Percentiles rank a stretch among this genome's conserved stretches.
These are phyloP conservation scores for Torulaspora microellipsoides DNA, from an alignment of 805 yeast species.

Conservation along the genomic window DNA sequence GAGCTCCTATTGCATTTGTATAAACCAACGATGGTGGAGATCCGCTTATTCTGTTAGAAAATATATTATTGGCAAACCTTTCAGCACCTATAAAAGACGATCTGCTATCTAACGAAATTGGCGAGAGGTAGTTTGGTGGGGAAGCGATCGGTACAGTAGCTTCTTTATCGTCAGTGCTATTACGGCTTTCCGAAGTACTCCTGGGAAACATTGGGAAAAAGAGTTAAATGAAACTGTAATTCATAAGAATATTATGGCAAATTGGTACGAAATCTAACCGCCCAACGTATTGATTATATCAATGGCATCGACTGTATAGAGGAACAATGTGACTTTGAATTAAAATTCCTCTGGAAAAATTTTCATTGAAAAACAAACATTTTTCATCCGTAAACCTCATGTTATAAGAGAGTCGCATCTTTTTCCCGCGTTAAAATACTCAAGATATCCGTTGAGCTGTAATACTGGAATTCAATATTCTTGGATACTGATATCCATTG, in stretches of 20 bases:
- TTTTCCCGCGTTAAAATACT: conserved; percentile 11
- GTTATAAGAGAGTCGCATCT: too few relatives aligned
- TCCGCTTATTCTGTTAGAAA: conserved; percentile 4
- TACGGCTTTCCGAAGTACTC: background rate
- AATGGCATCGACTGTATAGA: too few relatives aligned
- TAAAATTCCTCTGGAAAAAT: conserved; percentile 26
- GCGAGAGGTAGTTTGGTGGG: conserved; percentile 19
- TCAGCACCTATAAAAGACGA: conserved; percentile 14
- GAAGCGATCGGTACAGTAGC: conserved; percentile 6
- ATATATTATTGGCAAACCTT: conserved; percentile 4
- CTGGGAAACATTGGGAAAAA: conserved; percentile 3
- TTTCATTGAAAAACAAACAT: conserved; percentile 4
- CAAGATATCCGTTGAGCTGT: conserved; percentile 40
- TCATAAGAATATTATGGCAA: too few relatives aligned
- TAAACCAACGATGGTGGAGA: conserved; percentile 4
- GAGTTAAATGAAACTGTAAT: background rate
- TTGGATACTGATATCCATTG: conserved; percentile 54
- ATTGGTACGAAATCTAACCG: too few relatives aligned
- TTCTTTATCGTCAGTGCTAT: conserved; percentile 1
- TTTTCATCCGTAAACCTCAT: too few relatives aligned
- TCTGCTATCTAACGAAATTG: conserved; percentile 20
- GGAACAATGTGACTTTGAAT: background rate
- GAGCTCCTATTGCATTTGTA: conserved; percentile 1
- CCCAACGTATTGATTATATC: too few relatives aligned
- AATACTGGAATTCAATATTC: conserved; percentile 43